A percentile compares a stretch with the other conserved stretches of the same genome.
These are phyloP conservation scores for Schrenkiella parvula DNA, from an alignment of 345 rosid species.

Conservation along the genomic window DNA sequence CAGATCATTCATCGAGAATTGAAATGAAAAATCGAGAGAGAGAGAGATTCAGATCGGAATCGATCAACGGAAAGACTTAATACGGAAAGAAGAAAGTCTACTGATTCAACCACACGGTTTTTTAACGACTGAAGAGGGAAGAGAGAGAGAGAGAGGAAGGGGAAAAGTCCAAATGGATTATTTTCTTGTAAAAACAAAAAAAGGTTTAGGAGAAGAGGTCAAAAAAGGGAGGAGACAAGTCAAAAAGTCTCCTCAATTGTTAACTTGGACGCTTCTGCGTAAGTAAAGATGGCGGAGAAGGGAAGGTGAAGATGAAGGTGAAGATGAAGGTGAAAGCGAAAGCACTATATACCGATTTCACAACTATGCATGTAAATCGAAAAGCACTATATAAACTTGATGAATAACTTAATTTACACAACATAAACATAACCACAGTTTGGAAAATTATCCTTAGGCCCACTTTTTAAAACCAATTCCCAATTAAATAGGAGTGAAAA, in stretches of 20 bases:
- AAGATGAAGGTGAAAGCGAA: not conserved
- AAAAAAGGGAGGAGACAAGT: not conserved
- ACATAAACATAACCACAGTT: too few relatives aligned
- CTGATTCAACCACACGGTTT: constrained; percentile 16
- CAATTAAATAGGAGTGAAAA: too few relatives aligned
- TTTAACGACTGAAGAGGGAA: not conserved
- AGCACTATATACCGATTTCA: not conserved
- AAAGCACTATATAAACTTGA: not conserved
- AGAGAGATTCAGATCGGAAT: constrained; percentile 17
- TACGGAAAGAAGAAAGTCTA: constrained; percentile 10
- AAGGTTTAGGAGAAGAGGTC: constrained; percentile 14
- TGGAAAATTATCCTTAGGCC: not conserved
- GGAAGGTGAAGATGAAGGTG: constrained; percentile 8
- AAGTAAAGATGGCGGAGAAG: constrained; percentile 17
- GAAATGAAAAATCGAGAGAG: not conserved
- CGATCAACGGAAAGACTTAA: not conserved
- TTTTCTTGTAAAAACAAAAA: not conserved
- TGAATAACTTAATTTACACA: too few relatives aligned
- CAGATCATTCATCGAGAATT: constrained; percentile 58
- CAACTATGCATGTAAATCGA: not conserved
- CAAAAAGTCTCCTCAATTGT: constrained; percentile 3
- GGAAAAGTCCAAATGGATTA: constrained; percentile 7
- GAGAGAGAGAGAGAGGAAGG: not conserved
- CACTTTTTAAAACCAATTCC: not conserved
- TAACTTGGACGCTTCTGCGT: constrained; percentile 30